phyloP scores from a whole-genome alignment of 345 rosid species.

The Balakata baccata region DNA sequence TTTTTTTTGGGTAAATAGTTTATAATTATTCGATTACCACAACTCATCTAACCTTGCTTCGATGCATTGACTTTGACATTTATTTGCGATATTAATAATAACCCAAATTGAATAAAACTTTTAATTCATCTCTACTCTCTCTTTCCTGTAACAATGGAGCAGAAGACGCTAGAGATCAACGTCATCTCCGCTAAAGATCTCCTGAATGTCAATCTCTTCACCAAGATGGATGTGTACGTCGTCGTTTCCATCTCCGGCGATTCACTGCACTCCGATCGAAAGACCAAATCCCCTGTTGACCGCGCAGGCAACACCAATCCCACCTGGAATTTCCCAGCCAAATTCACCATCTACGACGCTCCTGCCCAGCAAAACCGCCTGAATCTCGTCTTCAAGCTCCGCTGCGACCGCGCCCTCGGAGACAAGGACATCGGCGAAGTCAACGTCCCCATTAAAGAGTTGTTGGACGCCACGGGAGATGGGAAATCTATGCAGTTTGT shows the following conservation, averaged over 20 bases:
- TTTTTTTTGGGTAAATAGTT: too few relatives aligned
- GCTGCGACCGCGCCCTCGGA: conserved; percentile 65
- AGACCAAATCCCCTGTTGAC: conserved; percentile 44
- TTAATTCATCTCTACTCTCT: background rate
- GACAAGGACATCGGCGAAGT: conserved; percentile 73
- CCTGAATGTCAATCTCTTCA: conserved; percentile 58
- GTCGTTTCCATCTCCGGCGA: conserved; percentile 63
- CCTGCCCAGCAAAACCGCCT: conserved; percentile 50
- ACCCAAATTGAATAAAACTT: background rate
- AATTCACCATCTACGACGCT: conserved; percentile 46
- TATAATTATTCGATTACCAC: too few relatives aligned
- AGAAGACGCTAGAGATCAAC: conserved; percentile 57
- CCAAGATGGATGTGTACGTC: conserved; percentile 83
- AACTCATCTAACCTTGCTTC: too few relatives aligned
- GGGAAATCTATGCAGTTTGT: conserved; percentile 39
- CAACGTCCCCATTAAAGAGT: conserved; percentile 64
- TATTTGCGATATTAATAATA: too few relatives aligned
- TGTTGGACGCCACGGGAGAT: conserved; percentile 34
- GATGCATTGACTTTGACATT: too few relatives aligned
- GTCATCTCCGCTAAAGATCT: conserved; percentile 63
- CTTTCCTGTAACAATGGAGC: conserved; percentile 38
- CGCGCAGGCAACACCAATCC: conserved; percentile 52
- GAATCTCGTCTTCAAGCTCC: conserved; percentile 50
- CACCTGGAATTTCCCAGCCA: conserved; percentile 63
- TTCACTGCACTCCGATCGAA: conserved; percentile 25